Base-by-base conservation (phyloP, 2,329 filamentous ascomycete species). In the Fusarium burgessii region DNA sequence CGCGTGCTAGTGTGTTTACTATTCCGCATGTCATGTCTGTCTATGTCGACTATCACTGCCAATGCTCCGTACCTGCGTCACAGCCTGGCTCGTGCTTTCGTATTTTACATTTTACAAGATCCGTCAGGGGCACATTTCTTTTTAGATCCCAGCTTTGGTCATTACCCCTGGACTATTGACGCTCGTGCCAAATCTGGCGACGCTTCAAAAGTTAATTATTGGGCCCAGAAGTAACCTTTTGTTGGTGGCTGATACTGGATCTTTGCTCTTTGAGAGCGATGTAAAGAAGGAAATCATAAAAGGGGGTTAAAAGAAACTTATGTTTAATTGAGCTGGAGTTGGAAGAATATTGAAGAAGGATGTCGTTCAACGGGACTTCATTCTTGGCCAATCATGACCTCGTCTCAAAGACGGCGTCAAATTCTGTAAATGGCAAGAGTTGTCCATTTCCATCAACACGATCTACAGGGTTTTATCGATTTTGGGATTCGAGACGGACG, bases 11-110 rank as follows among this genome's bases (percentile, higher is more conserved):
- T 65, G 58, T 56, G 36, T 47, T 45, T 57, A 47, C 29, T 65
- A 35, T 33, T 23, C 46, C 29, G 32, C 61, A 43, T 46, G 58
- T 59, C 8, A 29, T 29, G 29, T 29, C 29, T 29, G 63, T 38
- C 58, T 55, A 43, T 47, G 55, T 58, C 58, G 63, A 59, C 59
- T 25, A 40, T 66, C 35, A 25, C 25, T 20, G 15, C 46, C 51
- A 66, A 49, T 61, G 62, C 63, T 61, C 41, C 45, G 74, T 76
- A 73, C 74, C 74, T 76, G 74, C 74, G 70, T 76, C 61, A 54
- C 55, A 71, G 54, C 59, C 51, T 74, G 74, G 74, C 70, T 74
- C 65, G 74, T 74, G 74, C 74, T 73, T 75, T 74, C 70, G 74
- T 76, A 70, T 73, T 71, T 56, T 50, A 55, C 47, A 70, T 73